These are phyloP conservation scores for Tolypocladium paradoxum DNA, from an alignment of 2,329 filamentous ascomycete species.

Conservation along the genomic window DNA sequence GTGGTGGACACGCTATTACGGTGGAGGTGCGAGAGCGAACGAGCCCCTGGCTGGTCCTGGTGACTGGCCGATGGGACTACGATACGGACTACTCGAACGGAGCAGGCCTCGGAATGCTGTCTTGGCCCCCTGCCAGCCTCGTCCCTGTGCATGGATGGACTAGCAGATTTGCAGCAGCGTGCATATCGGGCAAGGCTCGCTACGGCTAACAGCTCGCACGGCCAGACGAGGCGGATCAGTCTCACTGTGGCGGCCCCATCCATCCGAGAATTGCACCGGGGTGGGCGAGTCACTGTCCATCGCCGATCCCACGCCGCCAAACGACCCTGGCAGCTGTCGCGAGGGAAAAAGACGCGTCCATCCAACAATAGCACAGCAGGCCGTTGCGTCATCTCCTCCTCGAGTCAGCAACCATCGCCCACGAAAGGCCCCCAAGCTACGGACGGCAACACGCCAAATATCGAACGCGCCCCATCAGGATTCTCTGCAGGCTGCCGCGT, in stretches of 20 bases:
- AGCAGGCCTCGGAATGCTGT: not conserved
- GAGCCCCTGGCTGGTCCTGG: not conserved
- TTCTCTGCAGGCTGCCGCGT: not conserved
- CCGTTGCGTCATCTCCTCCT: not conserved
- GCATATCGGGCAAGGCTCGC: not conserved
- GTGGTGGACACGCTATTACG: too few relatives aligned
- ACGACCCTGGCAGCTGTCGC: not conserved
- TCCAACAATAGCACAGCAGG: not conserved
- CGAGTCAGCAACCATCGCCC: not conserved
- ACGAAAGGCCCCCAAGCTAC: not conserved
- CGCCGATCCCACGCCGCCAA: not conserved
- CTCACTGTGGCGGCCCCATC: not conserved
- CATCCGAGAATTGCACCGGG: not conserved
- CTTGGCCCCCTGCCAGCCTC: not conserved
- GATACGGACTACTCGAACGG: not conserved
- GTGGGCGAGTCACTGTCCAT: not conserved
- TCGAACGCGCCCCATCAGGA: not conserved
- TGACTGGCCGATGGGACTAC: not conserved
- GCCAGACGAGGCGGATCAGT: not conserved
- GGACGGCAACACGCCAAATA: not conserved
- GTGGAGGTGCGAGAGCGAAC: too few relatives aligned
- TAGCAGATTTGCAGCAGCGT: not conserved
- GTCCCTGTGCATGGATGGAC: not conserved
- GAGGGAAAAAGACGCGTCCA: not conserved
- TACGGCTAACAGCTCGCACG: too few relatives aligned